Conservation (phyloP, 208 protist genomes). For the Acanthamoeba divionensis region DNA sequence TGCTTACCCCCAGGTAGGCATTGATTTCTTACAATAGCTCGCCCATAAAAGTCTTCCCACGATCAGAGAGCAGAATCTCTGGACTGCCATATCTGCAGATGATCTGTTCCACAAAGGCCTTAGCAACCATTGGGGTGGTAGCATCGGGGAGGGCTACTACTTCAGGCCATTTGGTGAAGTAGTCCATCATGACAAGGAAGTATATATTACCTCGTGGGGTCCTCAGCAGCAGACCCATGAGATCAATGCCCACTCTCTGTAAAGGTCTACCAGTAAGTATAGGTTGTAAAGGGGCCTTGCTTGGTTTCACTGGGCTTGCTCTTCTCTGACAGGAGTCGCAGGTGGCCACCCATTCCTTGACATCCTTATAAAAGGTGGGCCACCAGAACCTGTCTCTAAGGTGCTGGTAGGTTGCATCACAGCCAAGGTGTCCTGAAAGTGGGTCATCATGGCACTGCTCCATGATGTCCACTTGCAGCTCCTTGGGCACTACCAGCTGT, state of each 20-base stretch:
- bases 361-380: no score
- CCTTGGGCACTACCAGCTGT: background rate
- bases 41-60: background rate
- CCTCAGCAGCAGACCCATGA: background rate
- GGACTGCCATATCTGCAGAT: conserved; percentile 35
- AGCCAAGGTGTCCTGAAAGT: background rate
- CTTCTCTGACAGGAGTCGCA: no score
- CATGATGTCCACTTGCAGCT: background rate
- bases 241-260: background rate
- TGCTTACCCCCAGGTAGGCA: background rate
- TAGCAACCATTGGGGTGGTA: background rate
- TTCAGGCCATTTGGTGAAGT: conserved; percentile 31
- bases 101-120: background rate
- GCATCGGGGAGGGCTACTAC: background rate
- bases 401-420: background rate
- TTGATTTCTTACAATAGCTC: conserved; percentile 1
- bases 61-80: conserved; percentile 7
- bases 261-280: no score
- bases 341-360: no score
- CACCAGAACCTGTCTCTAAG: background rate
- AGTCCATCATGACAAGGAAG: conserved; percentile 6
- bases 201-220: background rate
- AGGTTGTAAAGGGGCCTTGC: no score
- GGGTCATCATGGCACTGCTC: background rate
- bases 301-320: no score